These are phyloP conservation scores for Coemansia sp. DNA, from an alignment of 192 early-diverging fungal genomes.

Conservation along the genomic window DNA sequence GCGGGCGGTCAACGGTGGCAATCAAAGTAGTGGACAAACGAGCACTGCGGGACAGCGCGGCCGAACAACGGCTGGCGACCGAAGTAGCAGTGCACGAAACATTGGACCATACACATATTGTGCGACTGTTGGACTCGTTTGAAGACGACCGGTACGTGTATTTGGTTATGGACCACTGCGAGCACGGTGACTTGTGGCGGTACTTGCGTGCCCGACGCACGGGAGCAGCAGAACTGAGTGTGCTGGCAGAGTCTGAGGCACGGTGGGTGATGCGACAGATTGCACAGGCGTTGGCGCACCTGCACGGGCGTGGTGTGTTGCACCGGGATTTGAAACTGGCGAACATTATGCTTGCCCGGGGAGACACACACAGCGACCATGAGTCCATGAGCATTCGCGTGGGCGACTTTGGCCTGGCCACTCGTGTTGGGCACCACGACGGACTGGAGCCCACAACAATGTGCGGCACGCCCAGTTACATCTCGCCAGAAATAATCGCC, in stretches of 20 bases:
- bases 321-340: slow-evolving; percentile 78
- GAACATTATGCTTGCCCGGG: slow-evolving; percentile 64
- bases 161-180: slow-evolving; percentile 71
- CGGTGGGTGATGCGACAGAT: slow-evolving; percentile 59
- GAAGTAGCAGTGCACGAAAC: slow-evolving; percentile 69
- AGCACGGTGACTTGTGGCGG: slow-evolving; percentile 43
- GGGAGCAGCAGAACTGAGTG: slow-evolving; percentile 9
- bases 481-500: slow-evolving; percentile 74
- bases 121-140: slow-evolving; percentile 65
- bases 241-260: slow-evolving; percentile 61
- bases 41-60: slow-evolving; percentile 28
- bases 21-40: slow-evolving; percentile 49
- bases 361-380: background rate
- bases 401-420: slow-evolving; percentile 78
- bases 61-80: slow-evolving; percentile 55
- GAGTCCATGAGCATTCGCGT: slow-evolving; percentile 58
- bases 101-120: slow-evolving; percentile 58
- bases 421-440: slow-evolving; percentile 34
- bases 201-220: slow-evolving; percentile 34
- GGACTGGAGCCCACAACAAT: slow-evolving; percentile 66
- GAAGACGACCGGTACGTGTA: slow-evolving; percentile 69
- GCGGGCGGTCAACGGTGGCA: slow-evolving; percentile 13
- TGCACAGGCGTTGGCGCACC: slow-evolving; percentile 59
- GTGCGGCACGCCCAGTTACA: slow-evolving; percentile 81
- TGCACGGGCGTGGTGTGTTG: slow-evolving; percentile 66